Base-by-base conservation (phyloP, 441 rosid species). In the Adansonia grandidieri region DNA sequence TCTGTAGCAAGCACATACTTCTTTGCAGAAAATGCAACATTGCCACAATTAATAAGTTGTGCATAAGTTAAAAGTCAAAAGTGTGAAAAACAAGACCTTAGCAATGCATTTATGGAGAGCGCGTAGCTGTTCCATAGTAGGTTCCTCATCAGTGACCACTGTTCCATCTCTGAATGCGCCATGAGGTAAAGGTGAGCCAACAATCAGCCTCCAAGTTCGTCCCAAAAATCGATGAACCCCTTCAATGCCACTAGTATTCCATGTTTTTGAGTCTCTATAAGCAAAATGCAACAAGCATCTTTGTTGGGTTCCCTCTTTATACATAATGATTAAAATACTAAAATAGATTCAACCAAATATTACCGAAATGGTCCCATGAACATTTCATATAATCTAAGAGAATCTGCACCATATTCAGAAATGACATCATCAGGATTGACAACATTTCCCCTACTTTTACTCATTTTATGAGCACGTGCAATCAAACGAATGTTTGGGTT, bases 311-410 rank as follows among this genome's bases (percentile, higher is more conserved):
- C n/a, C 66, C 54, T 56, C 63, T 64, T 61, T 32, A 15, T 32
- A 45, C 32, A 63, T 10, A 48, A 67, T 42, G 24, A 22, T 0
- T 2, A 71, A 58, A 60, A 65, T 50, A 13, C 8, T 42, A 47
- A 76, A 9, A 53, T 11, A 70, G 71, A 45, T 48, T n/a, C 3
- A 32, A 53, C 20, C 71, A 76, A 69, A 22, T 57, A 44, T 63
- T 84, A 94, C 99, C 98, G 88, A 79, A 96, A 92, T 45, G 98
- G 98, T 82, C 99, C 99, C 98, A 96, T 93, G 89, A 96, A 94
- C 97, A 96, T 96, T 82, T 96, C 99, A 74, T 96, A 96, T 51
- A 96, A 82, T 42, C 99, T 90, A 78, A 96, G 94, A 83, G 98
- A 94, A 86, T 96, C 98, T 37, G 98, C 98, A 79, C 99, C 99